phyloP scores from a whole-genome alignment of 768 basidiomycete genomes.

The Arthromyces matolae region DNA sequence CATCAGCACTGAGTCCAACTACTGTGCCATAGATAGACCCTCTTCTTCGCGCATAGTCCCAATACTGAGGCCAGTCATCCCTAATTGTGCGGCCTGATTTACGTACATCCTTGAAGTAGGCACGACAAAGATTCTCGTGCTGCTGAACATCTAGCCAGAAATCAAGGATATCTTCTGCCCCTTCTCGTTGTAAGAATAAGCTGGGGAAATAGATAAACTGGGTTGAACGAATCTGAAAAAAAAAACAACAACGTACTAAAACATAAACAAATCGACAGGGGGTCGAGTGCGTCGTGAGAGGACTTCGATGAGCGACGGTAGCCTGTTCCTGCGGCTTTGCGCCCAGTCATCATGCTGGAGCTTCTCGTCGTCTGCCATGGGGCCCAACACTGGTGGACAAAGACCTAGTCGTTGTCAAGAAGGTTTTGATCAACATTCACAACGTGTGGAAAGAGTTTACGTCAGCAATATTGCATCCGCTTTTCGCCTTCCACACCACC shows the following conservation, averaged over 20 bases:
- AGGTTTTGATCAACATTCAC: constrained; percentile 20
- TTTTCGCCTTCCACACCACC: constrained; percentile 6
- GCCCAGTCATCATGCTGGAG: constrained; percentile 72
- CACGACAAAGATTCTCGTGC: constrained; percentile 97
- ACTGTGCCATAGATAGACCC: constrained; percentile 94
- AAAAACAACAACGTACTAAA: constrained; percentile 68
- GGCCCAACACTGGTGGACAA: constrained; percentile 13
- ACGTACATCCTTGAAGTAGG: constrained; percentile 98
- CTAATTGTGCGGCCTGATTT: constrained; percentile 91
- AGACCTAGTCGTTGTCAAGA: constrained; percentile 27
- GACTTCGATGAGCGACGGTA: constrained; percentile 89
- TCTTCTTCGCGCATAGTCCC: constrained; percentile 86
- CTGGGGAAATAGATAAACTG: constrained; percentile 35
- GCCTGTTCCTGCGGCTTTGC: constrained; percentile 63
- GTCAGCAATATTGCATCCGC: constrained; percentile 24
- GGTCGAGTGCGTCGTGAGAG: constrained; percentile 86
- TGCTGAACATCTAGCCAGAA: constrained; percentile 99
- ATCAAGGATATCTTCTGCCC: constrained; percentile 93
- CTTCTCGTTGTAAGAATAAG: constrained; percentile 93
- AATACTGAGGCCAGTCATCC: constrained; percentile 98
- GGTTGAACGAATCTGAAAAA: constrained; percentile 1
- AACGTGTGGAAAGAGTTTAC: constrained; percentile 27
- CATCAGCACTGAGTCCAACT: constrained; percentile 67
- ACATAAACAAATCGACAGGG: constrained; percentile 98
- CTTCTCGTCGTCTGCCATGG: constrained; percentile 58